Evolutionary conservation across 1,139 yeast species (phyloP), one percentile per base, ranked within the genome.

Genomic region (Kodamaea ohmeri): DNA sequence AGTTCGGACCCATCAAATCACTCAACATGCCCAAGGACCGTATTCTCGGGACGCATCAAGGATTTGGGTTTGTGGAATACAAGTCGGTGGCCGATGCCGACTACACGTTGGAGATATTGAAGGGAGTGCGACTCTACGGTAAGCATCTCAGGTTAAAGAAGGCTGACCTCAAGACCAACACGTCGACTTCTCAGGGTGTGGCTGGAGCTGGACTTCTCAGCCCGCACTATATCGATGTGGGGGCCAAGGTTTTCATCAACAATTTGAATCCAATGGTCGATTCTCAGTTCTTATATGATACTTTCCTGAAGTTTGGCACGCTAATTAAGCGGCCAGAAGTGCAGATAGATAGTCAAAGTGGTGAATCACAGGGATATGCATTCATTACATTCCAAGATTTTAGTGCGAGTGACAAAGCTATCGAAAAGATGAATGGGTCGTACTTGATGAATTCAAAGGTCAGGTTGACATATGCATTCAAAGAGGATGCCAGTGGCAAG

Each of bases 61-160:
- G 97, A 13, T 92, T 71, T 61, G 97, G 96, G 9, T 92, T 92
- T 61, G 82, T 86, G 2, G 95, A 87, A 55, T 83, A 85, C 51
- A 63, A 70, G 38, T 66, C 71, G 8, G 63, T 64, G 2, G 67
- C 61, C 16, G 96, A 89, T 51, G 83, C 87, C 0, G 83, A 80
- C 12, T 92, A 90, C 53, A 88, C 82, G 1, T 59, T 75, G 25
- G 71, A 75, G 42, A 62, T 86, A 1, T 61, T 87, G 55, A 71
- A 76, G 43, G 87, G 87, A 2, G 67, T 84, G 2, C 62, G 78
- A 32, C 61, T 92, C 26, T 86, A 61, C 52, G 89, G 86, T 1
- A 80, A 82, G 49, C 65, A 74, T 1, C 52, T 92, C 19, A 74
- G 80, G 45, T 73, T 90, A 40, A 76, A 78, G 48, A 70, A 67